These are phyloP conservation scores for Salisapilia sapeloensis DNA, from an alignment of 352 stramenopile genomes.

Conservation along the genomic window DNA sequence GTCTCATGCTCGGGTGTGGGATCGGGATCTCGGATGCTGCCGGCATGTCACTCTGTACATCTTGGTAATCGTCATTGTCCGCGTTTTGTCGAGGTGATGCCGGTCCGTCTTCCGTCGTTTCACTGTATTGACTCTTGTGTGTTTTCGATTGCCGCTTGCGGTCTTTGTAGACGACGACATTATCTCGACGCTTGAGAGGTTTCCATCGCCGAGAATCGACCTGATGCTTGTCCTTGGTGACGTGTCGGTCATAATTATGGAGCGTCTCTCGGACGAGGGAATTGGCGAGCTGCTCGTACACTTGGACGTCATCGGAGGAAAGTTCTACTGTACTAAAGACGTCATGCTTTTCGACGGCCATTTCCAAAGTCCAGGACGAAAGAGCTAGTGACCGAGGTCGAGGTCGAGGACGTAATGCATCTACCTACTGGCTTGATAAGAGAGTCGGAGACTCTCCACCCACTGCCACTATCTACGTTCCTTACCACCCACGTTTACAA, in stretches of 20 bases:
- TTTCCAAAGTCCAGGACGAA: too few species aligned
- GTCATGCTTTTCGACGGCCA: too few species aligned
- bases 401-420: too few species aligned
- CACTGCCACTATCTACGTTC: too few species aligned
- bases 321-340: too few species aligned
- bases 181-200: constrained; percentile 17
- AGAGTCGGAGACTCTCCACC: too few species aligned
- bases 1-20: too few species aligned
- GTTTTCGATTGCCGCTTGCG: constrained; percentile 4
- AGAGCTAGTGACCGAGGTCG: too few species aligned
- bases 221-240: constrained; percentile 11
- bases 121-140: constrained; percentile 3
- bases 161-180: constrained; percentile 24
- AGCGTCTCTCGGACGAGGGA: constrained; percentile 24
- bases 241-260: constrained; percentile 21
- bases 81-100: not conserved
- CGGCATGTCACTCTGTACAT: not conserved
- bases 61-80: constrained; percentile 2
- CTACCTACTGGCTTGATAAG: too few species aligned
- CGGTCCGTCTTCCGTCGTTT: not conserved
- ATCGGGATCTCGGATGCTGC: constrained; percentile 1
- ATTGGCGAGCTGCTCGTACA: constrained; percentile 12
- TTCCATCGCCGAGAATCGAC: constrained; percentile 32
- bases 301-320: constrained; percentile 16
- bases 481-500: too few species aligned